Base-by-base conservation (phyloP, 805 yeast genomes). In the Saccharomycopsis schoenii region DNA sequence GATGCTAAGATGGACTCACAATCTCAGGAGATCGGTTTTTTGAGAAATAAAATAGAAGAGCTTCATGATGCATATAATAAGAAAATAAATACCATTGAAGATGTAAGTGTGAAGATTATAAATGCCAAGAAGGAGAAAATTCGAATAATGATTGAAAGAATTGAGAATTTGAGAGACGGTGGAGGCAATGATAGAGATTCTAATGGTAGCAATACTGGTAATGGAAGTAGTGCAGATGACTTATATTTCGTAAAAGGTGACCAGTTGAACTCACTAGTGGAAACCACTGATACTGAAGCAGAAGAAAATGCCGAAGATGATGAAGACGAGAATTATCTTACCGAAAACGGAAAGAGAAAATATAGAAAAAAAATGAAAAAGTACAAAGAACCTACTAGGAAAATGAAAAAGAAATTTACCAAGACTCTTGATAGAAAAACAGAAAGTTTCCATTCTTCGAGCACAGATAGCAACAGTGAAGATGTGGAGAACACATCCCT, bases 121-220 rank as follows among this genome's bases (percentile, higher is more conserved):
- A 65, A 68, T 39, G 63, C 64, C 14, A 62, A 64, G 14, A 66
- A 69, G 29, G 56, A 67, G 58, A 62, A 61, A 12, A 65, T 68
- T 57, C 59, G 64, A 39, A 55, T 51, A 40, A 50, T 68, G 39
- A 63, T 67, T 12, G 62, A 61, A n/a, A 62, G 59, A 21, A 51
- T 67, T 19, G 56, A 36, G 55, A 24, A 4, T 17, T 41, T 14
- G 24, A 10, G 19, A 19, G 41, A 58, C 12, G 15, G 4, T 21
- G 24, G 4, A 14, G 24, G 21, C 24, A 43, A 40, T 17, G 50
- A 34, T 8, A 52, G 24, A 21, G 58, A 25, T 39, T 37, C 40
- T 4, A 40, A 59, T 34, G 25, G 6, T n/a, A 17, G 34, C 6
- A 29, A 6, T 29, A 6, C 34, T 4, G 34, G 6, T 6, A 29